phyloP scores from a whole-genome alignment of 1,284 basidiomycete species.

The Ceratobasidium papillatum region DNA sequence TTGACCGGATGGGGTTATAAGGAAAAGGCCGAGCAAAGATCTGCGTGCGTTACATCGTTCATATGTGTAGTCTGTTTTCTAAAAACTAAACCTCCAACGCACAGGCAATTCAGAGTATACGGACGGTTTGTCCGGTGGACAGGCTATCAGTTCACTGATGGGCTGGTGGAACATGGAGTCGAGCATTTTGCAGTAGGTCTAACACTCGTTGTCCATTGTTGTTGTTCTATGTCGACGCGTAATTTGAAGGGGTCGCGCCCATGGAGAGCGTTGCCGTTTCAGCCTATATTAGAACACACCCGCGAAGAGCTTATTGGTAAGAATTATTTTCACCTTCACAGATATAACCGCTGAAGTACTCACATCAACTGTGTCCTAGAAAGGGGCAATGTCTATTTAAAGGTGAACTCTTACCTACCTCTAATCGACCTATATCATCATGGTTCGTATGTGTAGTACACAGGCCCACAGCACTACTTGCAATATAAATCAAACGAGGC shows the following conservation, averaged over 20 bases:
- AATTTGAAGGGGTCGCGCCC: background rate
- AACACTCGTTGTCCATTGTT: background rate
- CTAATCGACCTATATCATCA: too few species aligned
- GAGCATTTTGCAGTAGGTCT: background rate
- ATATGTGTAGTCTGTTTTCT: background rate
- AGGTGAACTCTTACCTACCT: too few species aligned
- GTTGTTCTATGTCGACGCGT: background rate
- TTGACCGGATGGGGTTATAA: background rate
- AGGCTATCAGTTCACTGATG: background rate
- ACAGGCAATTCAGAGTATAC: background rate
- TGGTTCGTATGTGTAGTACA: background rate
- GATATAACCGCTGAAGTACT: background rate
- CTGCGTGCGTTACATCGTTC: background rate
- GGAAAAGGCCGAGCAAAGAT: background rate
- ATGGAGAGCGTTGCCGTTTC: background rate
- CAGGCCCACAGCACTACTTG: background rate
- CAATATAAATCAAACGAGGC: background rate
- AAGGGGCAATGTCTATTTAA: background rate
- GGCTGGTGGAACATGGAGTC: background rate
- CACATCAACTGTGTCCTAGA: background rate
- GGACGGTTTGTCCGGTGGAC: background rate
- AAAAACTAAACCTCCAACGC: background rate
- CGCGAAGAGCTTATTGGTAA: background rate
- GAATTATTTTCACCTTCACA: background rate
- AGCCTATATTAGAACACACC: background rate